A percentile compares a stretch with the other conserved stretches of the same genome.
These are phyloP conservation scores for Gossypium longicalyx DNA, from an alignment of 345 rosid species.

Conservation along the genomic window DNA sequence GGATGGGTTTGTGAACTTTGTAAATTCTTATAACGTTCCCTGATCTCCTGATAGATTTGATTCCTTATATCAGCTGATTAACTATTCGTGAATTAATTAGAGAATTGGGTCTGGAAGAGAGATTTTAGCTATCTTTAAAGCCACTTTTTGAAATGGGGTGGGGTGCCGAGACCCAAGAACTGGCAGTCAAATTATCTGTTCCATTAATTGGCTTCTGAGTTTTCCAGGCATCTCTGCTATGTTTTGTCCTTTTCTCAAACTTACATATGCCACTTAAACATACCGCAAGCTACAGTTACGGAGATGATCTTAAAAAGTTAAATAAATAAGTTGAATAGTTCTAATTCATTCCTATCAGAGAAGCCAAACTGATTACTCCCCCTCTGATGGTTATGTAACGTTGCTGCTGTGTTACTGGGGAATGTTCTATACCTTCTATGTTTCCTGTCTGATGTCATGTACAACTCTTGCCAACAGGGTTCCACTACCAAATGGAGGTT, in stretches of 20 bases:
- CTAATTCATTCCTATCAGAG: neutral
- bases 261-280: neutral
- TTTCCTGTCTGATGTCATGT: conserved; percentile 6
- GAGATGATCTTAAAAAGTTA: conserved; percentile 1
- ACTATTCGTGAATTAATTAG: neutral
- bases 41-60: neutral
- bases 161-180: neutral
- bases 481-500: conserved; percentile 82
- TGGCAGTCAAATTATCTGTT: neutral
- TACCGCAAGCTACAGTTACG: neutral
- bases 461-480: conserved; percentile 49
- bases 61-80: neutral
- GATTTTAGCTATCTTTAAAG: neutral
- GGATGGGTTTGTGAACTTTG: neutral
- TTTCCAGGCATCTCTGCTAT: neutral
- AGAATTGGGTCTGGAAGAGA: neutral
- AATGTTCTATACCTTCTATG: neutral
- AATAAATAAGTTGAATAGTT: neutral
- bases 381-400: neutral
- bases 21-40: neutral
- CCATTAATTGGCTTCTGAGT: neutral
- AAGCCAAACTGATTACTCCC: neutral
- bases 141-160: neutral
- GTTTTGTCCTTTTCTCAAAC: conserved; percentile 7
- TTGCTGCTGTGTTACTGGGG: neutral